Evolutionary conservation across 176 grass and related monocot genomes (phyloP), one percentile per base, ranked within the genome.

Genomic region (Aechmea fasciata): DNA sequence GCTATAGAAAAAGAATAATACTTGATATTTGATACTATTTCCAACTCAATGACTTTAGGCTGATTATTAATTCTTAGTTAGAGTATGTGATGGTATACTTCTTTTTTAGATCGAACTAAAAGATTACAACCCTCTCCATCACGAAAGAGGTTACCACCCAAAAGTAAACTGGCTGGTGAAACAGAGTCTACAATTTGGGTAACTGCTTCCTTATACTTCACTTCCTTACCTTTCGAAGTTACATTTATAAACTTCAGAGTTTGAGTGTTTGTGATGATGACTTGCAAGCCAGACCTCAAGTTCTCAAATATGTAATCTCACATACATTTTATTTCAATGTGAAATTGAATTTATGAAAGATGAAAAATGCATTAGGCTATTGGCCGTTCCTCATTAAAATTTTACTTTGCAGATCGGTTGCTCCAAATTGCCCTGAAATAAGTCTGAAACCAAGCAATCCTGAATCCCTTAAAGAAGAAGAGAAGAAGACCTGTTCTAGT

Each of bases 81-180:
- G 55, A 59, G 2, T 7, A 61, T 61, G 55, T 19, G 11, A 51
- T 65, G 19, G 50, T 8, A 14, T 65, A 50, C 19, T 25, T 22
- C 11, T 0, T 49, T 47, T 73, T 63, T 77, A 97, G 93, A 70
- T 97, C 77, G 82, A 59, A 48, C 50, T 92, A n/a, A 97, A 86
- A 72, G 84, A 83, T 64, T 97, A 92, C 69, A 90, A 97, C 66
- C 93, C 93, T 80, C 82, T 97, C 9, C 79, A 87, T 24, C 93
- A 97, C 85, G 93, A 97, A 82, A 85, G 93, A 87, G 89, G 89
- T 61, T 85, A 92, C 65, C 93, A 92, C 67, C 78, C 86, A n/a
- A 90, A 87, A 72, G 71, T 97, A 75, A 87, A 78, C 47, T 65
- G 47, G 59, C 61, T 97, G 69, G 84, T 97, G 13, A 97, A 87